These are phyloP conservation scores for Reutealis trisperma DNA, from an alignment of 345 rosid species.

Conservation along the genomic window DNA sequence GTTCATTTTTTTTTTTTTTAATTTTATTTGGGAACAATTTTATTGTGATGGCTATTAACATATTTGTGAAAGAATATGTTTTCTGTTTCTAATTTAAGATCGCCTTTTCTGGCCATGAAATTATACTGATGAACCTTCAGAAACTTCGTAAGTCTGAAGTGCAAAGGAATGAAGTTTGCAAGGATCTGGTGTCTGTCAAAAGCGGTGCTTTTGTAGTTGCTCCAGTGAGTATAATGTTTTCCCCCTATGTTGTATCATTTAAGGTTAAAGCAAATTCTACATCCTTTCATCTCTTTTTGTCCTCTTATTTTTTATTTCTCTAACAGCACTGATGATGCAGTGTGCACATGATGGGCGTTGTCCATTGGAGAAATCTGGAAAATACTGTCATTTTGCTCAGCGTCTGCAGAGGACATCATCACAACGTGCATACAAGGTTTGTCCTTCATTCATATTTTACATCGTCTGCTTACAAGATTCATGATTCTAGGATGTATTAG, in stretches of 20 bases:
- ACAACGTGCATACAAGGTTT: conserved; percentile 89
- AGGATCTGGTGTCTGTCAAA: conserved; percentile 59
- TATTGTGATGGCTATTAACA: neutral
- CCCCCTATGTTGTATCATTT: neutral
- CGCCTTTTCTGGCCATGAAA: neutral
- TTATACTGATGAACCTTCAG: conserved; percentile 39
- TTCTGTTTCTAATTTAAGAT: conserved; percentile 13
- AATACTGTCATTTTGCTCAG: conserved; percentile 93
- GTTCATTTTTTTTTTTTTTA: conserved; percentile 9
- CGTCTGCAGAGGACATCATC: conserved; percentile 92
- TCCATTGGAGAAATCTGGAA: conserved; percentile 76
- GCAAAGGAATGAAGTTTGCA: conserved; percentile 37
- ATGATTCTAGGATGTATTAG: neutral
- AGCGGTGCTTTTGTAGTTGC: conserved; percentile 82
- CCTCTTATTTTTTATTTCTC: neutral
- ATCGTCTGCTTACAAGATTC: conserved; percentile 5
- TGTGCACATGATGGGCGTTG: conserved; percentile 95
- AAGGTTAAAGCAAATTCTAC: neutral
- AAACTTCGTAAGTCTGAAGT: conserved; percentile 58
- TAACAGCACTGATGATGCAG: conserved; percentile 42
- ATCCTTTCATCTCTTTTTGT: neutral
- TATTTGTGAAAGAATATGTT: neutral
- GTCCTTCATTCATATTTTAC: neutral
- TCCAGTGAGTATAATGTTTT: conserved; percentile 62
- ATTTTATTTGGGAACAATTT: neutral